These are phyloP conservation scores for Alternaria hordeiaustralica DNA, from an alignment of 2,329 filamentous ascomycete species.

Conservation along the genomic window DNA sequence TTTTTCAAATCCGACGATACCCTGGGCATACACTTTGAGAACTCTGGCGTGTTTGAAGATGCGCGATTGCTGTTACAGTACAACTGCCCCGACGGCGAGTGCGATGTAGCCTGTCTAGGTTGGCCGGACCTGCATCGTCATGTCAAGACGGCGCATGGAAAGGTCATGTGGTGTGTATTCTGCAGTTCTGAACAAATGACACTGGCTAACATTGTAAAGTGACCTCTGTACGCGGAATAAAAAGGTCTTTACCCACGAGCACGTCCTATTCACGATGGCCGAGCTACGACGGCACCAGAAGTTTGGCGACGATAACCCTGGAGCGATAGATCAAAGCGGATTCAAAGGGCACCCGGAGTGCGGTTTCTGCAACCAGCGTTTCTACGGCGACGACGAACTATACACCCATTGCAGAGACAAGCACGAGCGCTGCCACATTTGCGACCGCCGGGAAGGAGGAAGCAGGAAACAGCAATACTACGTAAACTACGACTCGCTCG, in stretches of 20 bases:
- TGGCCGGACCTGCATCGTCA: constrained; percentile 82
- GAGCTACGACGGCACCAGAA: constrained; percentile 88
- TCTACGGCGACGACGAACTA: constrained; percentile 95
- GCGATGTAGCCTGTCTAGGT: constrained; percentile 82
- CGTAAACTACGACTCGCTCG: constrained; percentile 83
- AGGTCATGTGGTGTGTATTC: constrained; percentile 74
- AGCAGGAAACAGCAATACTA: constrained; percentile 85
- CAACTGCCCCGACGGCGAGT: constrained; percentile 88
- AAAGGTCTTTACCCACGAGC: constrained; percentile 98
- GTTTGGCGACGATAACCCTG: constrained; percentile 87
- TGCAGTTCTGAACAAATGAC: not conserved
- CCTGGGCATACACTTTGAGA: constrained; percentile 90
- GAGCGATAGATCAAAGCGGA: constrained; percentile 88
- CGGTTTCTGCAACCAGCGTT: constrained; percentile 87
- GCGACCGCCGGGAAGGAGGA: constrained; percentile 69
- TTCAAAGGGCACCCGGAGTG: constrained; percentile 97
- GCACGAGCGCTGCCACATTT: constrained; percentile 94
- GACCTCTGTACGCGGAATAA: constrained; percentile 93
- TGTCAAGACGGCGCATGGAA: constrained; percentile 81
- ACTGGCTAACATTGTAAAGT: constrained; percentile 48
- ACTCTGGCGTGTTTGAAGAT: constrained; percentile 87
- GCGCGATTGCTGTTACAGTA: constrained; percentile 87
- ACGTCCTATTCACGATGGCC: constrained; percentile 83
- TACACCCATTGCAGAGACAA: constrained; percentile 92
- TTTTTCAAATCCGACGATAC: constrained; percentile 82